These are phyloP conservation scores for Suhomyces canberraensis DNA, from an alignment of 805 yeast species.

Conservation along the genomic window DNA sequence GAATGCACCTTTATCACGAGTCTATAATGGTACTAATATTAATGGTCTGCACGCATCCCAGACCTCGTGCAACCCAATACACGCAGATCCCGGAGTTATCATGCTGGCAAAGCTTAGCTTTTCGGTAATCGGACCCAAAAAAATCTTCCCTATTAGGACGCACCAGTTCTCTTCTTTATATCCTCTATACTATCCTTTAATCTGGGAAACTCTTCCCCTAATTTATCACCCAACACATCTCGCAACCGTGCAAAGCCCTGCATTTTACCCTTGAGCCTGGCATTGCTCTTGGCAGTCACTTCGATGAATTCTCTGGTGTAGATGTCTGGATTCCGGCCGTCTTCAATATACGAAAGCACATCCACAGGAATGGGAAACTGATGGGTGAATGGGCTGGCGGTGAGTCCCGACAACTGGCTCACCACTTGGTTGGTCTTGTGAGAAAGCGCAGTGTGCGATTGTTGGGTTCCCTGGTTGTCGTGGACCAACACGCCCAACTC, in stretches of 20 bases:
- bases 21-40: too few species aligned
- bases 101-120: too few species aligned
- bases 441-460: slow-evolving; percentile 53
- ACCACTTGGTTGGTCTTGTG: slow-evolving; percentile 42
- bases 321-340: slow-evolving; percentile 95
- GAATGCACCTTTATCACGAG: too few species aligned
- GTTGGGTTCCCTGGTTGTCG: slow-evolving; percentile 87
- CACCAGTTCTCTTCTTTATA: slow-evolving; percentile 49
- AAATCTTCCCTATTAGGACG: too few species aligned
- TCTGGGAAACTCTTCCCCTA: slow-evolving; percentile 78
- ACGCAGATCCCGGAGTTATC: too few species aligned
- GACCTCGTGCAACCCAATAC: too few species aligned
- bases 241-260: slow-evolving; percentile 61
- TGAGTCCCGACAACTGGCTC: slow-evolving; percentile 34
- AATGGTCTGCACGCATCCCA: too few species aligned
- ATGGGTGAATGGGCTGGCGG: slow-evolving; percentile 29
- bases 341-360: slow-evolving; percentile 88
- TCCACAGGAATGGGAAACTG: slow-evolving; percentile 67
- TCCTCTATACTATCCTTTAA: slow-evolving; percentile 55
- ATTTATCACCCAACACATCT: slow-evolving; percentile 63
- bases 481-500: slow-evolving; percentile 91
- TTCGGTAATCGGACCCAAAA: too few species aligned
- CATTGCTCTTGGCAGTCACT: slow-evolving; percentile 86
- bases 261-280: slow-evolving; percentile 82
- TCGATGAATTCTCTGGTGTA: slow-evolving; percentile 96